Base-by-base conservation (phyloP, 495 filamentous ascomycete species). In the Lophium mytilinum region DNA sequence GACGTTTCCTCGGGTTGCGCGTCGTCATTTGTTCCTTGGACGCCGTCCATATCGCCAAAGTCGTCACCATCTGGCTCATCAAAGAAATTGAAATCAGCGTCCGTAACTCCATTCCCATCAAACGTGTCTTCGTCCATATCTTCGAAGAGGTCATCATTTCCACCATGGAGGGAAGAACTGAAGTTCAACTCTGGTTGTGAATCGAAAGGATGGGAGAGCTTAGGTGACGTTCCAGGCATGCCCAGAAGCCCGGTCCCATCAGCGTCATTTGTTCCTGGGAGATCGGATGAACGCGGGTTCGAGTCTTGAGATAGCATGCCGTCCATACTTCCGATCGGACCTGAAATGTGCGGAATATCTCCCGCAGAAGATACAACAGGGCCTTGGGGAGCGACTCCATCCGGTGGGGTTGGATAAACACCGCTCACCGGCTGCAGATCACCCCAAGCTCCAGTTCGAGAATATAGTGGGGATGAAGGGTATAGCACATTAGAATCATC, bases 51-150 rank as follows among this genome's bases (percentile, higher is more conserved):
- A 10, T 55, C 57, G 9, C 51, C 57, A 17, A 59, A 21, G 19
- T 63, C 69, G 9, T 72, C 74, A 18, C 78, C 67, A 47, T 71
- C 76, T 5, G 77, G 78, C 42, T 84, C 81, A 65, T 95, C 89
- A 55, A 96, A 95, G 66, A 94, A 95, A 69, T 81, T 92, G 70
- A 95, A 95, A 66, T 96, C 90, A 3, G 83, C 85, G 56, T 96
- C 90, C 1, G 88, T 91, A 17, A 95, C 81, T n/a, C 84, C 39
- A 61, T 83, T 85, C 10, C 62, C 64, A 40, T 52, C 71, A 56
- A 71, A 74, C 7, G 57, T 61, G 39, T 75, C 71, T 24, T 73
- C 72, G 34, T 70, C 73, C 61, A 67, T 63, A 18, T 84, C 77
- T 18, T 83, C 88, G 69, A 94, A 96, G 55, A 91, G 80, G 67